phyloP scores from a whole-genome alignment of 805 yeast species.

The Nakazawaea pomicola region DNA sequence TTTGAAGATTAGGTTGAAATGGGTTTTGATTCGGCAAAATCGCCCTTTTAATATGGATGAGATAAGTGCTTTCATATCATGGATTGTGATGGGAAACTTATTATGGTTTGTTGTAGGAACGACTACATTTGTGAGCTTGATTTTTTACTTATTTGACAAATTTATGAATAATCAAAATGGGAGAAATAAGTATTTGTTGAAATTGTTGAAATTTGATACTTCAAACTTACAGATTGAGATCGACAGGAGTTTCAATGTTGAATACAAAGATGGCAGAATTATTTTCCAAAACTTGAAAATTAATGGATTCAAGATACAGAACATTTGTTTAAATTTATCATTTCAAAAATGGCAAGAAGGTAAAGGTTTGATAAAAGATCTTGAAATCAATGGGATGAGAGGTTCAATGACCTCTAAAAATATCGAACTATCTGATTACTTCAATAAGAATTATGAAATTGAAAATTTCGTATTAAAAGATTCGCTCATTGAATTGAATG shows the following conservation, averaged over 20 bases:
- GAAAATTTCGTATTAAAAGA: constrained; percentile 44
- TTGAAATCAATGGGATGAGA: constrained; percentile 42
- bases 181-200: constrained; percentile 22
- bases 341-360: constrained; percentile 55
- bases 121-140: constrained; percentile 46
- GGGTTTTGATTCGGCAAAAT: constrained; percentile 44
- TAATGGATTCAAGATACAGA: constrained; percentile 30
- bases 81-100: constrained; percentile 53
- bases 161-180: constrained; percentile 22
- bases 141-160: constrained; percentile 39
- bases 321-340: constrained; percentile 40
- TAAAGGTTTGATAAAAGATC: constrained; percentile 42
- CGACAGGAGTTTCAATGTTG: constrained; percentile 33
- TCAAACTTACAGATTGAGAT: constrained; percentile 19
- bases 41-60: constrained; percentile 47
- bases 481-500: constrained; percentile 34
- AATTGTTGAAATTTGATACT: constrained; percentile 28
- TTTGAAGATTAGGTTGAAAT: constrained; percentile 25
- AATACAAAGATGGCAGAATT: constrained; percentile 45
- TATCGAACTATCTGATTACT: constrained; percentile 4
- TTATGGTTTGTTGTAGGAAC: constrained; percentile 54
- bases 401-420: constrained; percentile 30
- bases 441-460: constrained; percentile 29
- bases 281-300: constrained; percentile 37
- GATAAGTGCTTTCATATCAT: constrained; percentile 48